Evolutionary conservation across 2,329 filamentous ascomycete genomes (phyloP), one percentile per base, ranked within the genome.

Genomic region (Cladosporium sp.): DNA sequence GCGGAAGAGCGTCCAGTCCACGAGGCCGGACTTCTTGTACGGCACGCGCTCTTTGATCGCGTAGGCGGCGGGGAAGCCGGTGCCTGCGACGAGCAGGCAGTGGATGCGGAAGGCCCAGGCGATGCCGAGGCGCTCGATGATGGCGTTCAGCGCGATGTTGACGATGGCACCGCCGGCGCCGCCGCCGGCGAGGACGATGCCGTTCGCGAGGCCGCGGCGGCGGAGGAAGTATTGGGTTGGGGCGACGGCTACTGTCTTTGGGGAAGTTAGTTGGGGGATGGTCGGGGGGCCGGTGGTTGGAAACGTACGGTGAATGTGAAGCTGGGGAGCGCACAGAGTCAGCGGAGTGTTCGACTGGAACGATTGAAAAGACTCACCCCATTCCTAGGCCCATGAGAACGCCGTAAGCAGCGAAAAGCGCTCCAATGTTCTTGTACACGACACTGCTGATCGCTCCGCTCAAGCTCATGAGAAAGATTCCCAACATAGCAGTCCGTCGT

Each of bases 11-110:
- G 14, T 43, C 62, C 19, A 22, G 31, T 44, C 48, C 2, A 50
- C 48, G 16, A 50, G 48, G 9, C 48, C 48, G 19, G 38, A 42
- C 3, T 31, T 32, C 31, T 44, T 46, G n/a, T 45, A 66, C 0
- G 74, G 67, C 0, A 65, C 66, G 10, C 77, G 69, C 56, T 81
- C 77, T 50, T 72, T 72, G 41, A 83, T 73, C 3, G 82, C 59
- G 54, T 70, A 80, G 0, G 79, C 79, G 1, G 78, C 77, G 1
- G 81, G 81, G 0, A 83, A 60, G 0, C 79, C 79, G 0, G 79
- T 83, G 0, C 63, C 74, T 5, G 81, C 63, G 1, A 74, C 79
- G 7, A 74, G 56, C n/a, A 82, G 60, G 0, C 78, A 79, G 0
- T 82, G 66, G 19, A 79, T 71, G 8, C 78, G 73, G 56, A 78